Evolutionary conservation across 2,329 filamentous ascomycete genomes (phyloP).

Genomic region (Madurella mycetomatis): DNA sequence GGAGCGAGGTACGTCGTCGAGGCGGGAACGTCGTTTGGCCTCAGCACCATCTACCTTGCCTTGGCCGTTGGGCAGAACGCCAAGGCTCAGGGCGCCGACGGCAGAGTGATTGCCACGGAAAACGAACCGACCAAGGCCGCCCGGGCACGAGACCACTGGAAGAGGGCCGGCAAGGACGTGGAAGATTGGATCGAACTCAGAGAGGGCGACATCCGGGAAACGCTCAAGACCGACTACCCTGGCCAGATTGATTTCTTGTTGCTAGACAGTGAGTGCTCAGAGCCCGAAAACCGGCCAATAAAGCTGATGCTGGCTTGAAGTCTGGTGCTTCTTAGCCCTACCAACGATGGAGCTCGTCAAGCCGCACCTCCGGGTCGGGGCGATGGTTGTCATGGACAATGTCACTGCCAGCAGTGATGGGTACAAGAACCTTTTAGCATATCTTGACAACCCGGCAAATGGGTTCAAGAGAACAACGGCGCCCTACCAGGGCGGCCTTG

Average conservation of each 20-base stretch:
- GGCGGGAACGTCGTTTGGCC: slow-evolving; percentile 57
- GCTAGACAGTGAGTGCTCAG: slow-evolving; percentile 52
- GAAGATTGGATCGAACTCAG: slow-evolving; percentile 50
- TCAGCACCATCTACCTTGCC: slow-evolving; percentile 59
- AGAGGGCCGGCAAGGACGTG: slow-evolving; percentile 44
- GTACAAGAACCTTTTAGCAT: slow-evolving; percentile 39
- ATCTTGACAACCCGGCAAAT: slow-evolving; percentile 36
- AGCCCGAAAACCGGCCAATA: neutral
- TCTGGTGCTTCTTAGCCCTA: slow-evolving; percentile 29
- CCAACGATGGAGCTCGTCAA: slow-evolving; percentile 38
- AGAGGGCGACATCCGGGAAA: slow-evolving; percentile 54
- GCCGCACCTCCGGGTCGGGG: slow-evolving; percentile 32
- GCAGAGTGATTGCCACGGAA: slow-evolving; percentile 56
- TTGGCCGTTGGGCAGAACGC: slow-evolving; percentile 50
- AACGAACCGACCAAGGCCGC: slow-evolving; percentile 52
- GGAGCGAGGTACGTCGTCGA: slow-evolving; percentile 52
- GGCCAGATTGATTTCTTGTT: slow-evolving; percentile 52
- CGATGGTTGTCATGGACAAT: slow-evolving; percentile 41
- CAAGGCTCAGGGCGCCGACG: slow-evolving; percentile 22
- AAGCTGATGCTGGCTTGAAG: slow-evolving; percentile 11
- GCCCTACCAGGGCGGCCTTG: slow-evolving; percentile 23
- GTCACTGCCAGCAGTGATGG: slow-evolving; percentile 29
- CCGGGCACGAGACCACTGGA: slow-evolving; percentile 51
- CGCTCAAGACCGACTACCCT: slow-evolving; percentile 45
- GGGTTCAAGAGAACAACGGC: slow-evolving; percentile 34